Evolutionary conservation across 495 filamentous ascomycete genomes (phyloP).

Genomic region (Annulohypoxylon stygium): DNA sequence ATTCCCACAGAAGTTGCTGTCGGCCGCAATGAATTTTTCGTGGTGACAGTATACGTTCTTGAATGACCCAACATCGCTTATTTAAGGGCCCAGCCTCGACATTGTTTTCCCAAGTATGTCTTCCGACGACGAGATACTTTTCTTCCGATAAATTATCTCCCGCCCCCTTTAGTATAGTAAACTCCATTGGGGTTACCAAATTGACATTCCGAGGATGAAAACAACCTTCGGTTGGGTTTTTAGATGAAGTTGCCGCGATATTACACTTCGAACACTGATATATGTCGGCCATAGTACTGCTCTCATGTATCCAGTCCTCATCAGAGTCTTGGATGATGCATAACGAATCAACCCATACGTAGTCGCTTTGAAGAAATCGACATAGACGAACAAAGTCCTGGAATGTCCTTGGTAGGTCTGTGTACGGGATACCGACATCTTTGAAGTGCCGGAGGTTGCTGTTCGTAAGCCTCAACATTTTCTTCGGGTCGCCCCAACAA

Average conservation of each 20-base stretch:
- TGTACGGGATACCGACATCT: conserved; percentile 26
- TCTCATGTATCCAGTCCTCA: conserved; percentile 50
- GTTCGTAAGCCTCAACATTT: conserved; percentile 29
- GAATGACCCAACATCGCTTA: conserved; percentile 49
- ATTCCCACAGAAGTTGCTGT: conserved; percentile 52
- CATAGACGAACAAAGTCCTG: conserved; percentile 45
- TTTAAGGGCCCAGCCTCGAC: conserved; percentile 30
- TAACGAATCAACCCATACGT: conserved; percentile 55
- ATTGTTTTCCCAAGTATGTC: background rate
- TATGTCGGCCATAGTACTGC: conserved; percentile 46
- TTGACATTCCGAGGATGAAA: background rate
- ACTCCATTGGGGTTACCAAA: background rate
- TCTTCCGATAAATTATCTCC: background rate
- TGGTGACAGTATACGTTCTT: conserved; percentile 50
- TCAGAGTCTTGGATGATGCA: conserved; percentile 49
- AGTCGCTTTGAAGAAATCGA: conserved; percentile 33
- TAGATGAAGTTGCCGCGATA: conserved; percentile 43
- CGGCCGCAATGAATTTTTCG: conserved; percentile 43
- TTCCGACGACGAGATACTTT: background rate
- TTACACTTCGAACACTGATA: conserved; percentile 46
- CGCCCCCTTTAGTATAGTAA: background rate
- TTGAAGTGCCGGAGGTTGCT: conserved; percentile 12
- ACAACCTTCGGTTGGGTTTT: background rate
- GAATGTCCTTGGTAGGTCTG: conserved; percentile 48
- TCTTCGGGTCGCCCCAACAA: conserved; percentile 46